These are phyloP conservation scores for Xylariaceae sp. DNA, from an alignment of 2,329 filamentous ascomycete genomes.

Conservation along the genomic window DNA sequence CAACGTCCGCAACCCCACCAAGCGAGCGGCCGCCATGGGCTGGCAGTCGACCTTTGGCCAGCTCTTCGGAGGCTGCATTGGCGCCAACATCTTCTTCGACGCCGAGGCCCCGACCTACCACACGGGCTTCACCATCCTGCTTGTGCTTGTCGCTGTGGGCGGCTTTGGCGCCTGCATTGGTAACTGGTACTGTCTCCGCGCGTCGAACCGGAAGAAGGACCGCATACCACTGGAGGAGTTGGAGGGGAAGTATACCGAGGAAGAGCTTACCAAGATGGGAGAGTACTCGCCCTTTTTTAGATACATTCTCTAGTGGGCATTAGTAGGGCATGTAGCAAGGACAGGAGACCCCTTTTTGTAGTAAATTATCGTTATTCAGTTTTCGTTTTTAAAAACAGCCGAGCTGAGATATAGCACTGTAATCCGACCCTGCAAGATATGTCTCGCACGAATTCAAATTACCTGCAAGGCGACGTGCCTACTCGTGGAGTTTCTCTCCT, in stretches of 20 bases:
- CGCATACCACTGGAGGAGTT: slow-evolving; percentile 4
- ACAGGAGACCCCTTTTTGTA: no score
- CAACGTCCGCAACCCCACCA: slow-evolving; percentile 15
- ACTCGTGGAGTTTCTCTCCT: no score
- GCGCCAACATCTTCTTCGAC: slow-evolving; percentile 15
- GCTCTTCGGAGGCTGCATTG: slow-evolving; percentile 9
- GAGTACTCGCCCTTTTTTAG: slow-evolving; percentile 11
- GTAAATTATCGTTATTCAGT: no score
- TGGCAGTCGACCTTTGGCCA: slow-evolving; percentile 12
- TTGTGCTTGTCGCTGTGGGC: slow-evolving; percentile 1
- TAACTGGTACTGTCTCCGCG: slow-evolving; percentile 11
- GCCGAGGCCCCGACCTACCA: slow-evolving; percentile 13
- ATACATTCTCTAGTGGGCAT: slow-evolving; percentile 24
- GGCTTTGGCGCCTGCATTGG: slow-evolving; percentile 1
- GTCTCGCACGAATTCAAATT: no score
- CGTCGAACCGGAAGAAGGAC: slow-evolving; percentile 10
- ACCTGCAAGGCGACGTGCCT: no score
- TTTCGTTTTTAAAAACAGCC: no score
- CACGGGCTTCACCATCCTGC: slow-evolving; percentile 8
- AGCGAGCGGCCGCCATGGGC: slow-evolving; percentile 15
- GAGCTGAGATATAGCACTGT: no score
- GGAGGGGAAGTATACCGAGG: slow-evolving; percentile 3
- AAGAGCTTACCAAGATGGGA: slow-evolving; percentile 8
- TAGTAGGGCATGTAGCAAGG: no score
- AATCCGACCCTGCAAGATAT: no score